Evolutionary conservation across 176 grass and related monocot genomes (phyloP), one percentile per base, ranked within the genome.

Genomic region (Cenchrus fungigraminus): DNA sequence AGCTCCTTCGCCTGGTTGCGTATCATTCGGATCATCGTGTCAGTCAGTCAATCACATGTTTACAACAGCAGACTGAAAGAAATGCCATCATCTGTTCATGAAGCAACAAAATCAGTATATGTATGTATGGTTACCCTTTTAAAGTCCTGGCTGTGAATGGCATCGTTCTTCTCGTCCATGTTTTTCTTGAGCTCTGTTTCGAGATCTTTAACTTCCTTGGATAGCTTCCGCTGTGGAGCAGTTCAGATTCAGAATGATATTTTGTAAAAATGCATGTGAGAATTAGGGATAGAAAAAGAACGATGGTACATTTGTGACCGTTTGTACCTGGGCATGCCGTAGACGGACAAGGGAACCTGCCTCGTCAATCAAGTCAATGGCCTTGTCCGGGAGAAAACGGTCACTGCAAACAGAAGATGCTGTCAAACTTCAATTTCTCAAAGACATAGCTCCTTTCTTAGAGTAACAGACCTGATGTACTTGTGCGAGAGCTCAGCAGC

Each of bases 321-420:
- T 8, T 40, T 73, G 32, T 83, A 94, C 92, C 92, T 94, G 80
- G 67, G 90, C 88, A 85, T 97, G 92, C 15, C 77, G 83, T 83
- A 92, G 84, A 31, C 90, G 86, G 28, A 91, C 95, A 65, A 84
- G 80, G 76, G 92, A 92, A 70, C 95, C 95, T 78, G 90, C 92
- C 87, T 94, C 84, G 75, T 97, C 92, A 81, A 94, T 79, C 86
- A 97, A 97, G 78, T 91, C 92, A 78, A 97, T 94, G 65, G 95
- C 88, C 83, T 97, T 97, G 81, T 92, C 95, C 9, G 92, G 92
- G 49, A 97, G 86, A 74, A 97, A 97, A 57, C 92, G 92, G 59
- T 83, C 90, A 17, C 95, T 94, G 78, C 55, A 82, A 81, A 56
- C 16, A 79, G 86, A 81, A 68, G 12, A 62, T 62, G 71, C 45